phyloP scores from a whole-genome alignment of 257 asterid genomes.

The Jaltomata sinuosa region DNA sequence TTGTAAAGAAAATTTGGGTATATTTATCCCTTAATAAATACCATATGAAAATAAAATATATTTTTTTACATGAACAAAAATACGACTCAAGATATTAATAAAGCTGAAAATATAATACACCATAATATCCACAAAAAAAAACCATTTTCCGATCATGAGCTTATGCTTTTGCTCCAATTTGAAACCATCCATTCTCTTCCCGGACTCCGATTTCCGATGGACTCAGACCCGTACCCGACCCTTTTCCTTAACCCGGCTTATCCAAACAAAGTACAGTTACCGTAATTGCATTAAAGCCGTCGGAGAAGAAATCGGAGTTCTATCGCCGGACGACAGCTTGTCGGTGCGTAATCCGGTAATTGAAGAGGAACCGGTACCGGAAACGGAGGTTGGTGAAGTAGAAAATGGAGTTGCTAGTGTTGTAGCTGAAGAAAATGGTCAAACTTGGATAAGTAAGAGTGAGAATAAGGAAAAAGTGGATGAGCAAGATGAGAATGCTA shows the following conservation, averaged over 20 bases:
- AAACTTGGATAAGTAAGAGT: constrained; percentile 12
- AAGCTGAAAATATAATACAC: background rate
- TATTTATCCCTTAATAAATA: too few species aligned
- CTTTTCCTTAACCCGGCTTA: constrained; percentile 13
- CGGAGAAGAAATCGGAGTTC: constrained; percentile 46
- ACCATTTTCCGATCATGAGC: constrained; percentile 31
- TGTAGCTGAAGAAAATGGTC: constrained; percentile 23
- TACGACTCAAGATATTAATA: background rate
- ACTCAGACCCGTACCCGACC: constrained; percentile 30
- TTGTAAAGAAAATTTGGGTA: too few species aligned
- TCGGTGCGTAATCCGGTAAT: constrained; percentile 23
- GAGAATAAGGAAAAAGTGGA: constrained; percentile 13
- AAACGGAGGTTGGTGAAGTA: background rate
- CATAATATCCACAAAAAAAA: background rate
- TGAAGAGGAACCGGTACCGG: constrained; percentile 23
- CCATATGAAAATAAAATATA: background rate
- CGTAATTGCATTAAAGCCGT: constrained; percentile 17
- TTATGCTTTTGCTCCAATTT: constrained; percentile 42
- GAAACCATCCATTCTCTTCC: constrained; percentile 36
- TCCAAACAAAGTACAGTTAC: background rate
- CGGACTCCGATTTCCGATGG: constrained; percentile 26
- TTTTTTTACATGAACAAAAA: background rate
- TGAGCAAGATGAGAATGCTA: constrained; percentile 22
- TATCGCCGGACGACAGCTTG: constrained; percentile 54
- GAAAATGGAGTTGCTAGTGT: constrained; percentile 15